These are phyloP conservation scores for Camellia japonica DNA, from an alignment of 148 eudicot species.

Conservation along the genomic window DNA sequence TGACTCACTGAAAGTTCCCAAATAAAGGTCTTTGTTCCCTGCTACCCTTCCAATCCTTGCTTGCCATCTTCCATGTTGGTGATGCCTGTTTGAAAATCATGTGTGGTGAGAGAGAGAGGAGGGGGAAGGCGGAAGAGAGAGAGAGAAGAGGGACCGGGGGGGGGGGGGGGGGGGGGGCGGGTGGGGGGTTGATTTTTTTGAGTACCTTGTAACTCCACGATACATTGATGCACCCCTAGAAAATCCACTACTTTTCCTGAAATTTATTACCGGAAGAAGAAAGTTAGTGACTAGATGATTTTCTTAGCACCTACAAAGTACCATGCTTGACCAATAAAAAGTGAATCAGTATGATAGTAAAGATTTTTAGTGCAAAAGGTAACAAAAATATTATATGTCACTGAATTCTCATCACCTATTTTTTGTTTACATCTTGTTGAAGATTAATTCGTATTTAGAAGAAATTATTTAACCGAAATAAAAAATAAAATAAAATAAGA, in stretches of 20 bases:
- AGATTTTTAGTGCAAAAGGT: too few species aligned
- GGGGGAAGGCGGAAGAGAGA: too few species aligned
- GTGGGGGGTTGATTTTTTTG: background rate
- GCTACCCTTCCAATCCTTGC: conserved; percentile 97
- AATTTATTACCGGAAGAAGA: conserved; percentile 10
- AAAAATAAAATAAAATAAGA: background rate
- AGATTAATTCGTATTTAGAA: too few species aligned
- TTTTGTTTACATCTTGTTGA: too few species aligned
- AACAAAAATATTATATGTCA: too few species aligned
- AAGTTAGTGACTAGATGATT: background rate
- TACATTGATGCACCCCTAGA: conserved; percentile 98
- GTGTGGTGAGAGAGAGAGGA: background rate
- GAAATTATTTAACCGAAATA: background rate
- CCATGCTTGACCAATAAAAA: too few species aligned
- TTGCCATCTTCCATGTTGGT: conserved; percentile 99
- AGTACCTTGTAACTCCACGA: conserved; percentile 90
- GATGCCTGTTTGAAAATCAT: conserved; percentile 51
- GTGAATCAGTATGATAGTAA: too few species aligned
- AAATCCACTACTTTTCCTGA: conserved; percentile 96
- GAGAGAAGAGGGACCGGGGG: too few species aligned
- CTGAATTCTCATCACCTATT: too few species aligned
- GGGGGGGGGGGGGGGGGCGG: background rate
- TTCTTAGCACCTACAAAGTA: background rate
- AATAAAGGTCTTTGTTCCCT: conserved; percentile 96
- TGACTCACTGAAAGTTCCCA: conserved; percentile 92